A percentile compares a stretch with the other conserved stretches of the same genome.
Conservation (phyloP, 2,329 filamentous ascomycete genomes). For the Aspergillus neotritici region DNA sequence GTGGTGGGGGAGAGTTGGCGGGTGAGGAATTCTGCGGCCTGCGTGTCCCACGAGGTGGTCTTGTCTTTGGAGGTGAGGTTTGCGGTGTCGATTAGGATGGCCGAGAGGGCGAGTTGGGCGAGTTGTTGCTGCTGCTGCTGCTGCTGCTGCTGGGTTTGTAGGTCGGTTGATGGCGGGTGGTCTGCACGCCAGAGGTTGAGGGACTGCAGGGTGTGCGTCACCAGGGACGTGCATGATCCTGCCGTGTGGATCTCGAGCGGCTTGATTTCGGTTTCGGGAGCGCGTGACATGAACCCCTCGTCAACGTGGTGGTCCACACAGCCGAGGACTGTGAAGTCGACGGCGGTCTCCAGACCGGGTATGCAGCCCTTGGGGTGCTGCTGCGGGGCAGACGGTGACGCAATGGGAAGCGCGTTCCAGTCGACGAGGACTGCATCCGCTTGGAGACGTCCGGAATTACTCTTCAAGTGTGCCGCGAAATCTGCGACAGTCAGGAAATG, state of each 20-base stretch:
- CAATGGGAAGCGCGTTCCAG: constrained; percentile 42
- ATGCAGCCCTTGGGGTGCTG: constrained; percentile 42
- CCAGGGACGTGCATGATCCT: constrained; percentile 56
- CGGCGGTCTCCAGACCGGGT: constrained; percentile 38
- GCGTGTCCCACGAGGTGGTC: constrained; percentile 45
- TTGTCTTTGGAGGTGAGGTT: constrained; percentile 42
- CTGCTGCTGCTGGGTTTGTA: constrained; percentile 16
- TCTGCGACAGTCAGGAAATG: constrained; percentile 40
- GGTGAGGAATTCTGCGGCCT: constrained; percentile 48
- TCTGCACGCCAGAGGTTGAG: constrained; percentile 40
- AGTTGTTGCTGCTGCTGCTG: constrained; percentile 34
- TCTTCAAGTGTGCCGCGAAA: constrained; percentile 22
- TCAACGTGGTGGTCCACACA: constrained; percentile 61
- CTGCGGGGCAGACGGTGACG: constrained; percentile 23
- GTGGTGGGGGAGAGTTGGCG: constrained; percentile 39
- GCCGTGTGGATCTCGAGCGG: constrained; percentile 50
- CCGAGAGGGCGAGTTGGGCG: constrained; percentile 36
- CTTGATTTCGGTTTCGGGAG: constrained; percentile 35
- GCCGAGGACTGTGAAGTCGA: constrained; percentile 42
- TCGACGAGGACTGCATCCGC: constrained; percentile 38
- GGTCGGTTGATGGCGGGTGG: constrained; percentile 24
- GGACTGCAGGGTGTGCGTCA: constrained; percentile 48
- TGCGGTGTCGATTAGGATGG: constrained; percentile 42
- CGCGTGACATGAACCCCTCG: constrained; percentile 46
- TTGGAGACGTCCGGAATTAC: constrained; percentile 2